Evolutionary conservation across 1,284 basidiomycete genomes (phyloP), one percentile per base, ranked within the genome.

Genomic region (Rhodofomes roseus): DNA sequence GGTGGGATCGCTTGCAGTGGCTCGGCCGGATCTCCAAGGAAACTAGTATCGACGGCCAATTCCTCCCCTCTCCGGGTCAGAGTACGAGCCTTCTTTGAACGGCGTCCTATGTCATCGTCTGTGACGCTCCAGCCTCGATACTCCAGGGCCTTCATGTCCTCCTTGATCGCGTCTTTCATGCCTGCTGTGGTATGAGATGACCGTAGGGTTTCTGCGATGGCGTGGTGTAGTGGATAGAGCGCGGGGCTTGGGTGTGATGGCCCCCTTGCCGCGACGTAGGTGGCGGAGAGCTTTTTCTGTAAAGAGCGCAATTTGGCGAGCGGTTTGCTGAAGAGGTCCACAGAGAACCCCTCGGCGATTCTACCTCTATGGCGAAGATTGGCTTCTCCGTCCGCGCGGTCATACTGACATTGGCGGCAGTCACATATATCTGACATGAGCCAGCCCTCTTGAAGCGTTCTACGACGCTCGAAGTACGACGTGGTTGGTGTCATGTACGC

Each of bases 391-490:
- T 68, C 66, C n/a, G 23, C 41, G 8, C 62, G 62, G 39, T 68
- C 66, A 39, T 62, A 65, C 41, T 60, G 58, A 58, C 66, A 68
- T 41, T 63, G 59, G 36, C 53, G 44, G 51, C 66, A 68, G 34
- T 54, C 56, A 56, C 66, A 68, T 31, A 23, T 39, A 9, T 54
- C 46, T 27, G 51, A 31, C 63, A 68, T 63, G 41, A 64, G 57
- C 59, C 62, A 52, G 20, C 16, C n/a, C n/a, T 8, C 59, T 41
- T 39, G 37, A 44, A 67, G 60, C 11, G 46, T 41, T 2, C 14
- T 14, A 34, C 55, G 50, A 40, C 66, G 65, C 51, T 65, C 60
- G 27, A 52, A 1, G 55, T 65, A 66, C 27, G 66, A 60, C 39
- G 41, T 43, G n/a, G 62, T 57, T 36, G 22, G 18, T 9, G 62